Base-by-base conservation (phyloP, 768 basidiomycete species). In the Amanita subjunquillea region DNA sequence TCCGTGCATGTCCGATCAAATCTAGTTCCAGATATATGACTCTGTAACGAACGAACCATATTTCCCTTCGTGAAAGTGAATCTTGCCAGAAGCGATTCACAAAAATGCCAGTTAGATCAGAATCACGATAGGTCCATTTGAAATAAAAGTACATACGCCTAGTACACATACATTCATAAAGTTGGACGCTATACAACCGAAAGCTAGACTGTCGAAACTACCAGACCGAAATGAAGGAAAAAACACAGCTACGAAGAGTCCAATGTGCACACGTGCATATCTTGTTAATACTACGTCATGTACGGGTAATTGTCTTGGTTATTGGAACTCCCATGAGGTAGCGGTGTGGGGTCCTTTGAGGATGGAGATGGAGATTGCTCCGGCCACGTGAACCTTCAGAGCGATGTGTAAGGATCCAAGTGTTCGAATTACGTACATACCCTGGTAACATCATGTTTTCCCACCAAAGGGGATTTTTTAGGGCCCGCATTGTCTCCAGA, bases 401-500 rank as follows among this genome's bases (percentile, higher is more conserved):
- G 36, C 17, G 51, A 23, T 43, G 20, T 53, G 49, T 37, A 53
- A 47, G 8, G 22, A 36, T 4, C 3, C 1, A 22, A n/a, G 10
- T 34, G 3, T 32, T 32, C 15, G 7, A 25, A 9, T 29, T 53
- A 55, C 10, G 43, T 20, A 50, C 67, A 43, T 63, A 85, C 83
- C 87, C 87, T 36, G 87, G 87, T 84, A 90, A 86, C 86, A 89
- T 85, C 81, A 87, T 83, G 46, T 77, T 85, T 41, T 75, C 67
- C 86, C 85, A 88, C 77, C 81, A 90, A 6, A 69, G 74, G 2
- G 81, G 81, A 47, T 82, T 85, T 56, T 84, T 82, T 52, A 91
- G 70, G 27, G 80, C 80, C 47, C 80, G 76, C 82, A 90, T 83
- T 17, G 85, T 77, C 0, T 85, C 87, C 55, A 86, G 71, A 65